Base-by-base conservation (phyloP, 208 protist species). In the Trypanosomatidae sp. region DNA sequence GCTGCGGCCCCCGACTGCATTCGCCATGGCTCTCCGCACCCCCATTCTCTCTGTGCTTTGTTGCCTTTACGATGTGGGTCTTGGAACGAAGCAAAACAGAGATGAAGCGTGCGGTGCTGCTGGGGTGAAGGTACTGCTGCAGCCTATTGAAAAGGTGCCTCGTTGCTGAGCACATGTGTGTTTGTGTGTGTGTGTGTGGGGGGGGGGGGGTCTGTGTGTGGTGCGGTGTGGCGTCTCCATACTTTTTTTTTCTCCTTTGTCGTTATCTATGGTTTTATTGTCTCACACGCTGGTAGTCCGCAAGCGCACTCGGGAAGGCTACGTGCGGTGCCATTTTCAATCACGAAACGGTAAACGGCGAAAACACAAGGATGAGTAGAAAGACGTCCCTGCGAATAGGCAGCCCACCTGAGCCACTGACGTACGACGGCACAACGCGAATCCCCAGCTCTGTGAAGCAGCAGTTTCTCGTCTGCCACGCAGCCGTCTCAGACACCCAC, bases 191-290 rank as follows among this genome's bases (percentile, higher is more conserved):
- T n/a, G 56, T 52, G 47, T 52, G 47, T 0, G 47, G 10, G 47
- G 10, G 47, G 10, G 15, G 10, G 49, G 17, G 49, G 1, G 49
- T 53, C 49, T 53, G 49, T 53, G 49, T 53, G 49, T 53, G 17
- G 49, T 53, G 49, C 19, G 49, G 12, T 56, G 39, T 69, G 43
- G 33, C 41, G 10, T 44, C 17, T n/a, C 28, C 41, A 30, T 19
- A 39, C 52, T 73, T 55, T 41, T 6, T 65, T 49, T 65, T 62
- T 62, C 52, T 73, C 36, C 36, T 39, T 50, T 59, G 46, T n/a
- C 5, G 56, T 41, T 58, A 0, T 47, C 8, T 71, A 49, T 62
- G 56, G 44, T 71, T 47, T 71, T 33, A 17, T 43, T 60, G 10
- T 56, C 33, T 39, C n/a, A 25, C 36, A 25, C 33, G 39, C 8